Evolutionary conservation across 345 rosid genomes (phyloP), one percentile per base, ranked within the genome.

Genomic region (Schrenkiella parvula): DNA sequence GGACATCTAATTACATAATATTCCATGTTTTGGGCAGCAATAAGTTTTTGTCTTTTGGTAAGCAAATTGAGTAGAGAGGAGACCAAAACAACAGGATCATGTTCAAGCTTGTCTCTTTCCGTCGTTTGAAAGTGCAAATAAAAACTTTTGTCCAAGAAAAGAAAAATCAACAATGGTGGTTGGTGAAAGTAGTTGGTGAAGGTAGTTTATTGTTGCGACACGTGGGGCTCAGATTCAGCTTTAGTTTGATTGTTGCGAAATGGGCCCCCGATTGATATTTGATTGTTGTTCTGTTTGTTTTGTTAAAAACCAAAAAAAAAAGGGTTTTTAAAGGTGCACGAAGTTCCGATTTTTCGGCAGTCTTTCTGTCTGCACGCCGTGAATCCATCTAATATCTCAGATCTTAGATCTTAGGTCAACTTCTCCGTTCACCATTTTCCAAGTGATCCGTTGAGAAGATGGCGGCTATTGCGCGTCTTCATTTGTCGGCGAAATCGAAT

Each of bases 401-500:
- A 73, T 73, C 56, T 64, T 59, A 57, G 65, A 21, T 73, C 71
- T 64, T 44, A 17, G 29, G 3, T 58, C n/a, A 47, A 1, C 57
- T 37, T 57, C 23, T 54, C 41, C 39, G 18, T 8, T 54, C 38
- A 8, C 29, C 54, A 22, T 50, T 44, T 15, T 14, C 2, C 2
- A 25, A 21, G 25, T 31, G 7, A 12, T 8, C 18, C 37, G 10
- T 29, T 44, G n/a, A n/a, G n/a, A n/a, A n/a, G n/a, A n/a, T n/a
- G n/a, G n/a, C n/a, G n/a, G n/a, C n/a, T n/a, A n/a, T n/a, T n/a
- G n/a, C n/a, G n/a, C n/a, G n/a, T n/a, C n/a, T n/a, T n/a, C n/a
- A n/a, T n/a, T 62, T 61, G 26, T 66, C 80, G 9, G 57, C 78
- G 18, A 72, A 75, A 44, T 52, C 84, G 2, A 71, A 77, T 43